Base-by-base conservation (phyloP, 2,329 filamentous ascomycete species). In the Epichloe amarillans region DNA sequence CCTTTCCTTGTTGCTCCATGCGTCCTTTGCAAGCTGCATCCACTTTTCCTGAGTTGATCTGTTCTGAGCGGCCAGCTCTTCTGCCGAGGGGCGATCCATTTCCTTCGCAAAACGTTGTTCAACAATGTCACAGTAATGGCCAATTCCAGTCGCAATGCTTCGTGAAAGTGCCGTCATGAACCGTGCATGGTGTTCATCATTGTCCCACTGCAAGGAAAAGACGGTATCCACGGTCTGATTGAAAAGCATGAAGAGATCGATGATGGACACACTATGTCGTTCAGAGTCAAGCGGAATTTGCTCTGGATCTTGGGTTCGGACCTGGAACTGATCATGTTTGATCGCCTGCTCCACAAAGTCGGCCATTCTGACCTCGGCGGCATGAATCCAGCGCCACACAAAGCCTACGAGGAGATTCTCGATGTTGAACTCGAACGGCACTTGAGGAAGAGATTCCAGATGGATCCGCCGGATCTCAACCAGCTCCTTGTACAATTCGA, bases 161-260 rank as follows among this genome's bases (percentile, higher is more conserved):
- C 89, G 94, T 14, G 90, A 83, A 15, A 96, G 72, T 2, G 88
- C 82, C 15, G 93, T 98, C 90, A 97, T 97, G 68, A 98, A 98
- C 55, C 90, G 88, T 39, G 93, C 91, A 63, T 95, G 87, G 57
- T 95, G 90, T 38, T 95, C 75, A 61, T 95, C 88, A 63, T 97
- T 88, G 56, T 89, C 85, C 93, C 93, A 98, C 54, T 90, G 82
- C 11, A 98, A 75, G 58, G 88, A 75, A 50, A 87, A 82, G 50
- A 98, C 81, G 60, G 94, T 88, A 56, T 96, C 86, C 37, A 94
- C 82, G 17, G 86, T 87, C 68, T 96, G 87, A 60, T 90, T 94
- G 73, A 97, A 96, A 1, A 94, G 83, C 59, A 86, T 83, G 70
- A 96, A 97, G 42, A 95, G 82, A 65, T 98, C 93, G 55, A 96